phyloP scores from a whole-genome alignment of 306 rosid species.

The Vigna mungo region DNA sequence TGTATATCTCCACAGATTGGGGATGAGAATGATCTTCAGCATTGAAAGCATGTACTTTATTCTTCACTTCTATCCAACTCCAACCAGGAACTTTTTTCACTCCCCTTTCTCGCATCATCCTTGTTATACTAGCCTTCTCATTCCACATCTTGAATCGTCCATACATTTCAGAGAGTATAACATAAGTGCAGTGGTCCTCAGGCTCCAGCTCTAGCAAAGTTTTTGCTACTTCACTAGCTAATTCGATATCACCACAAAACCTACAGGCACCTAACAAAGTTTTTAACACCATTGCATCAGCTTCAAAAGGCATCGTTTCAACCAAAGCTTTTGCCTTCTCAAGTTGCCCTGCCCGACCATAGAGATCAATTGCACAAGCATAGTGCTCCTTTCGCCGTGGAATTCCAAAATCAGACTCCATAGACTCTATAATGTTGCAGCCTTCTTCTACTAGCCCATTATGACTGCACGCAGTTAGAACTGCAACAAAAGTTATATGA shows the following conservation, averaged over 20 bases:
- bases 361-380: slow-evolving; percentile 84
- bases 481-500: slow-evolving; percentile 86
- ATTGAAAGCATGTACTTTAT: slow-evolving; percentile 78
- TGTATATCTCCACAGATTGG: slow-evolving; percentile 52
- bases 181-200: slow-evolving; percentile 79
- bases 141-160: slow-evolving; percentile 73
- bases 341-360: slow-evolving; percentile 70
- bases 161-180: slow-evolving; percentile 75
- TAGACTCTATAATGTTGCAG: slow-evolving; percentile 52
- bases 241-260: slow-evolving; percentile 74
- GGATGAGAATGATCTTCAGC: slow-evolving; percentile 80
- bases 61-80: slow-evolving; percentile 86
- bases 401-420: slow-evolving; percentile 69
- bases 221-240: slow-evolving; percentile 73
- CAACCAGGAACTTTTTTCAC: slow-evolving; percentile 87
- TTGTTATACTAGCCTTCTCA: slow-evolving; percentile 70
- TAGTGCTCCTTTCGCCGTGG: slow-evolving; percentile 76
- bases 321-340: slow-evolving; percentile 72
- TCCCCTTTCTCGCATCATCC: slow-evolving; percentile 78
- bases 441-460: slow-evolving; percentile 81
- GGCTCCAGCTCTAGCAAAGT: slow-evolving; percentile 72
- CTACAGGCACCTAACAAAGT: slow-evolving; percentile 84
- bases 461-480: slow-evolving; percentile 88
- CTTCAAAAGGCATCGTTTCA: slow-evolving; percentile 73
- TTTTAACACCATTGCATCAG: slow-evolving; percentile 72